A percentile compares a stretch with the other conserved stretches of the same genome.
Conservation (phyloP, 2,329 filamentous ascomycete genomes). For the Aphanoascus verrucosus region DNA sequence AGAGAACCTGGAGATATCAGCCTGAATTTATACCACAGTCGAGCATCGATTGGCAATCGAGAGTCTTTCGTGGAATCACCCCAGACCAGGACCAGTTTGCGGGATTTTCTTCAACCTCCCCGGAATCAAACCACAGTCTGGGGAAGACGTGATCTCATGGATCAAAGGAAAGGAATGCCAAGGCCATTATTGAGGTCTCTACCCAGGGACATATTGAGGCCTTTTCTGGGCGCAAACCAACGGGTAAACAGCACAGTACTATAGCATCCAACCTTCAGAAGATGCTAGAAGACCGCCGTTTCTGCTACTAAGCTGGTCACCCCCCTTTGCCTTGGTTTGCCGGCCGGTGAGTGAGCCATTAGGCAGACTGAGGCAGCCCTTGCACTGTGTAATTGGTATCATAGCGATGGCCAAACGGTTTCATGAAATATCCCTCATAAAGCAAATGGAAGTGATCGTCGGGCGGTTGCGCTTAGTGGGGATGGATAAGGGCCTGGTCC, state of each 20-base stretch:
- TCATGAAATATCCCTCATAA: neutral
- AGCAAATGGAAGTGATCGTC: neutral
- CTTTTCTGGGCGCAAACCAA: neutral
- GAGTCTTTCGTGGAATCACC: neutral
- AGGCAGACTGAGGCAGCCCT: too few species aligned
- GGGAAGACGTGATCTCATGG: neutral
- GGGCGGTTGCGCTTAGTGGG: neutral
- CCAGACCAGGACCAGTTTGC: constrained; percentile 1
- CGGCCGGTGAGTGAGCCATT: too few species aligned
- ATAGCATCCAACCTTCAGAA: neutral
- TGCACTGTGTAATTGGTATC: too few species aligned
- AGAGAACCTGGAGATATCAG: neutral
- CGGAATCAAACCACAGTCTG: neutral
- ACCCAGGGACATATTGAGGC: neutral
- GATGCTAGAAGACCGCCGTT: too few species aligned
- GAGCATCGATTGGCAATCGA: too few species aligned
- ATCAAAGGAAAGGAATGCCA: neutral
- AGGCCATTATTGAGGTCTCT: neutral
- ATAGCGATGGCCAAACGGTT: too few species aligned
- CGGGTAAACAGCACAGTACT: neutral
- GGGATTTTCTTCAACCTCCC: neutral
- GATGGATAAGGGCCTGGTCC: too few species aligned
- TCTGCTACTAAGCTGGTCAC: too few species aligned
- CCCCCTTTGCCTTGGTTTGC: too few species aligned
- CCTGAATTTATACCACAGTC: neutral